Conservation (phyloP, 164 flowering plant genomes). For the Magnolia officinalis region DNA sequence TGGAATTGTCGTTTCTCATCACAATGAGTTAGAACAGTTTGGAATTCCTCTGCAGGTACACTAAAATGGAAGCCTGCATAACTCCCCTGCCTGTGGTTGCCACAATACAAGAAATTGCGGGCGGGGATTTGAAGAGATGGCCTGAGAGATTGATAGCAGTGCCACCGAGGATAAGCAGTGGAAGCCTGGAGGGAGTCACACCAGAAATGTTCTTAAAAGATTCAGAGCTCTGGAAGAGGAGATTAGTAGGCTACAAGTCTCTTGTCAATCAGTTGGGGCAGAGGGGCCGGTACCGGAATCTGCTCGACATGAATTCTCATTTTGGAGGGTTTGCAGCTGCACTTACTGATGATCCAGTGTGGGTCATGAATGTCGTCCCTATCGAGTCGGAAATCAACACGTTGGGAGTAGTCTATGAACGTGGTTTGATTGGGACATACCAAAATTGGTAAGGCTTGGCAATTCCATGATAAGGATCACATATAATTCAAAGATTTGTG, state of each 20-base stretch:
- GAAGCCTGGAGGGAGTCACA: conserved; percentile 59
- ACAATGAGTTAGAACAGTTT: not conserved
- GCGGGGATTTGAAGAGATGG: conserved; percentile 71
- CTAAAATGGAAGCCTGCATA: conserved; percentile 71
- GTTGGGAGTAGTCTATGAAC: conserved; percentile 71
- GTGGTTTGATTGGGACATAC: conserved; percentile 87
- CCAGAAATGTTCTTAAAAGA: conserved; percentile 44
- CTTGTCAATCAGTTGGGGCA: conserved; percentile 53
- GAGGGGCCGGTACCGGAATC: conserved; percentile 70
- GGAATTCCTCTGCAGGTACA: conserved; percentile 46
- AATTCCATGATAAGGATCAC: too few relatives aligned
- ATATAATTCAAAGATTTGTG: too few relatives aligned
- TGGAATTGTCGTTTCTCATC: too few relatives aligned
- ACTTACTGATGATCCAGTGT: conserved; percentile 58
- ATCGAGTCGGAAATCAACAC: conserved; percentile 53
- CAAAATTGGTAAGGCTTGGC: conserved; percentile 60
- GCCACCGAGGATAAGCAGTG: conserved; percentile 79
- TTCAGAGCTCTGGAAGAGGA: conserved; percentile 64
- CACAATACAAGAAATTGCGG: conserved; percentile 47
- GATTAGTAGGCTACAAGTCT: conserved; percentile 59
- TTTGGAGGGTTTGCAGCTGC: conserved; percentile 99
- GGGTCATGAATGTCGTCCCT: conserved; percentile 93
- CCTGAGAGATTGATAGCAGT: conserved; percentile 67
- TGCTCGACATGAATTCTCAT: conserved; percentile 84
- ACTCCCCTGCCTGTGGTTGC: conserved; percentile 74